Percentiles rank a stretch among this genome's conserved stretches.
Conservation (phyloP, 2,329 filamentous ascomycete species). For the Aspergillus caelatus region DNA sequence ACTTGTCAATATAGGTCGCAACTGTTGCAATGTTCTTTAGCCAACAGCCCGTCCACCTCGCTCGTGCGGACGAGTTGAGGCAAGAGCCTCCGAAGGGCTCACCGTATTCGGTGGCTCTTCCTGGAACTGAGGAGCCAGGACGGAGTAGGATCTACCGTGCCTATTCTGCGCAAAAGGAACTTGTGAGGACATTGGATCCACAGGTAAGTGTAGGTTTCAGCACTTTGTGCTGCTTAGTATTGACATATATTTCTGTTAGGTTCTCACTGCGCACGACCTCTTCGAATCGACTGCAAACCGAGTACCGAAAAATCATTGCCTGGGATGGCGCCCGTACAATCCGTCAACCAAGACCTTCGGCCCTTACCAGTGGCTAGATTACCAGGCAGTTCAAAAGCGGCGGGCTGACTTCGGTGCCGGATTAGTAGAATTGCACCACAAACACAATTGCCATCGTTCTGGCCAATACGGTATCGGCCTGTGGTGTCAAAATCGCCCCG, state of each 20-base stretch:
- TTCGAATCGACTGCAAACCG: conserved; percentile 71
- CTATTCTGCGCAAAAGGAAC: conserved; percentile 72
- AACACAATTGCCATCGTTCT: conserved; percentile 65
- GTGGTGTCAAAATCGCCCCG: conserved; percentile 84
- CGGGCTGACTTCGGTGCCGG: conserved; percentile 85
- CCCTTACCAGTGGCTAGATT: conserved; percentile 81
- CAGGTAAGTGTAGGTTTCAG: conserved; percentile 44
- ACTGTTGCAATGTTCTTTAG: conserved; percentile 41
- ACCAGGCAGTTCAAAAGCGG: conserved; percentile 74
- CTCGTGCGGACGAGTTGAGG: conserved; percentile 55
- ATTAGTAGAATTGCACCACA: conserved; percentile 77
- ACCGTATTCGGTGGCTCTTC: conserved; percentile 77
- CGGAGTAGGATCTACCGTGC: conserved; percentile 80
- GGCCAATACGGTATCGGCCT: conserved; percentile 74
- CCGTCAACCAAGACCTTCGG: conserved; percentile 71
- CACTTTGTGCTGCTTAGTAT: not conserved
- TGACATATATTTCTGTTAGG: conserved; percentile 25
- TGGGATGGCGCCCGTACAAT: conserved; percentile 83
- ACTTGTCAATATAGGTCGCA: not conserved
- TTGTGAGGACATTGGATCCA: conserved; percentile 74
- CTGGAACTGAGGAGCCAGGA: conserved; percentile 72
- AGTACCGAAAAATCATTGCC: conserved; percentile 68
- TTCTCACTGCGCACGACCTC: conserved; percentile 74
- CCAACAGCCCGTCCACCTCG: conserved; percentile 35
- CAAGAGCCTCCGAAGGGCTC: conserved; percentile 70